A percentile compares a stretch with the other conserved stretches of the same genome.
Evolutionary conservation across 202 grass and related monocot genomes (phyloP).

Genomic region (Panicum hallii): DNA sequence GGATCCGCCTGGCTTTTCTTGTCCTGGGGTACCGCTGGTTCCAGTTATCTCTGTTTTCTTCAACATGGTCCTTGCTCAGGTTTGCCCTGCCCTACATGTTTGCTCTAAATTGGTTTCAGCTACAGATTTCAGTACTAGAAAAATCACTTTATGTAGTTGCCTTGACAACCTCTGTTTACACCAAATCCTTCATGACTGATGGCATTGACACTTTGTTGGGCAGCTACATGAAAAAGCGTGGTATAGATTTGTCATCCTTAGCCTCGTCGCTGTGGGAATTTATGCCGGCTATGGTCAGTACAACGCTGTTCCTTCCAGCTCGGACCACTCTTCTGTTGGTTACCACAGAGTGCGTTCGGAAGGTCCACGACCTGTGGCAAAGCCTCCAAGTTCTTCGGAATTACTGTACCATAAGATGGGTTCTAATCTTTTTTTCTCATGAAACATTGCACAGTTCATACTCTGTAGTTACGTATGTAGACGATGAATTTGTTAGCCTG

Average conservation of each 20-base stretch:
- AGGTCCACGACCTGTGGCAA: slow-evolving; percentile 39
- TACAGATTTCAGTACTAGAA: background rate
- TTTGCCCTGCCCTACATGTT: slow-evolving; percentile 21
- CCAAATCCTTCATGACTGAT: slow-evolving; percentile 19
- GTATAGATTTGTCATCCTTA: slow-evolving; percentile 91
- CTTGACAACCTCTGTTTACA: background rate
- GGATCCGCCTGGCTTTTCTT: slow-evolving; percentile 84
- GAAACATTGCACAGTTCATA: slow-evolving; percentile 3
- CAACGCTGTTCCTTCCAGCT: slow-evolving; percentile 54
- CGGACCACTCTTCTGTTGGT: slow-evolving; percentile 53
- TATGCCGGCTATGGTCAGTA: slow-evolving; percentile 90
- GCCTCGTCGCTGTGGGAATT: slow-evolving; percentile 62
- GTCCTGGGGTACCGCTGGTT: slow-evolving; percentile 77
- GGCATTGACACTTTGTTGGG: slow-evolving; percentile 9
- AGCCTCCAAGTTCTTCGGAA: background rate
- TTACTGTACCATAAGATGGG: slow-evolving; percentile 1
- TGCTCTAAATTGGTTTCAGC: background rate
- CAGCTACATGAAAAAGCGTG: slow-evolving; percentile 99
- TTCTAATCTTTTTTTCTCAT: too few species aligned
- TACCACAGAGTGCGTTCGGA: slow-evolving; percentile 71
- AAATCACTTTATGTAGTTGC: background rate
- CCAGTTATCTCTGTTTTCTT: slow-evolving; percentile 90
- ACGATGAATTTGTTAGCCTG: background rate
- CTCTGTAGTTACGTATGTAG: slow-evolving; percentile 4
- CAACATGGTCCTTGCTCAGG: slow-evolving; percentile 95